Conservation (phyloP, 495 filamentous ascomycete genomes). For the Thozetella sp. region DNA sequence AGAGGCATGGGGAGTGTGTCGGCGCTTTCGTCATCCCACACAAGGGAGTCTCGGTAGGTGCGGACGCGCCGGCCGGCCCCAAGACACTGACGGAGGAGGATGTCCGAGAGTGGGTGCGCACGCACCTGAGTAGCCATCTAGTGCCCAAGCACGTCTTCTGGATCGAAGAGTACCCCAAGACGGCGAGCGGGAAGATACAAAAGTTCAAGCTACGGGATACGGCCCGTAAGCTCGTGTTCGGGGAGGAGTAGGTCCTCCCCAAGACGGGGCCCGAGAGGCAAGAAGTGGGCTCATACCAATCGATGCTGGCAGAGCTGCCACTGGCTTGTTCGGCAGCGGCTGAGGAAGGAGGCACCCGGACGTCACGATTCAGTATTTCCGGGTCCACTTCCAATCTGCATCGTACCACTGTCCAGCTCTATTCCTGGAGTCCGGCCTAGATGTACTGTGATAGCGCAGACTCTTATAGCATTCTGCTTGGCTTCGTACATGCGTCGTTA, state of each 20-base stretch:
- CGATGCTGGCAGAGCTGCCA: too few relatives aligned
- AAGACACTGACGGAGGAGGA: constrained; percentile 51
- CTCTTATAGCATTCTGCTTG: too few relatives aligned
- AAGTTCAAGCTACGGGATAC: constrained; percentile 83
- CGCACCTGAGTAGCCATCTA: constrained; percentile 72
- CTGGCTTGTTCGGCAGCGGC: too few relatives aligned
- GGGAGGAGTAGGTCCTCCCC: constrained; percentile 1
- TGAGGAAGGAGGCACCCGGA: too few relatives aligned
- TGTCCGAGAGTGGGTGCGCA: constrained; percentile 72
- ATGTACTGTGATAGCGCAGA: too few relatives aligned
- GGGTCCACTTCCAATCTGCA: too few relatives aligned
- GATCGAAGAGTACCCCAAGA: constrained; percentile 83
- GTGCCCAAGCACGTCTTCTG: constrained; percentile 93
- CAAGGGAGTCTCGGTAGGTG: constrained; percentile 30
- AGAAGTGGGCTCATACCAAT: too few relatives aligned
- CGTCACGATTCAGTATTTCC: too few relatives aligned
- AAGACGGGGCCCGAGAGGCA: too few relatives aligned
- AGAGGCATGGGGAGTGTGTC: constrained; percentile 83
- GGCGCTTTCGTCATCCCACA: constrained; percentile 76
- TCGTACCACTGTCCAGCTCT: too few relatives aligned
- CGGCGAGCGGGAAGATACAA: constrained; percentile 95
- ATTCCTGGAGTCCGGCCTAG: too few relatives aligned
- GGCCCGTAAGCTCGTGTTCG: constrained; percentile 27
- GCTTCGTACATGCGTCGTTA: too few relatives aligned
- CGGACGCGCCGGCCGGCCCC: constrained; percentile 8